Evolutionary conservation across 495 filamentous ascomycete genomes (phyloP).

Genomic region (Penicillium cinerascens): DNA sequence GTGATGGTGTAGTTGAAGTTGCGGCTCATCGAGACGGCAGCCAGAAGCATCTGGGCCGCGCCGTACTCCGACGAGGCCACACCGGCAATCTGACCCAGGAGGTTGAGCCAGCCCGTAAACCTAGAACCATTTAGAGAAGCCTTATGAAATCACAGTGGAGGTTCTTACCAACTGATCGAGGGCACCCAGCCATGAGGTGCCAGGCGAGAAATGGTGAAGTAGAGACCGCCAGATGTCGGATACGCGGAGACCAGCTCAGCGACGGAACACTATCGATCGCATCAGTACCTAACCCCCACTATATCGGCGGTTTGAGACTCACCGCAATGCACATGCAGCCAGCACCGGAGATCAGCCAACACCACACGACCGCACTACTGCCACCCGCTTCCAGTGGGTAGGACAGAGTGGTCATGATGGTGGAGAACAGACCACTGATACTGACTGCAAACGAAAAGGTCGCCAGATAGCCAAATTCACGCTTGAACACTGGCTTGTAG

Average conservation of each 20-base stretch:
- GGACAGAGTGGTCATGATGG: constrained; percentile 57
- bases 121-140: not conserved
- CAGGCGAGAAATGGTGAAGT: constrained; percentile 44
- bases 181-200: constrained; percentile 39
- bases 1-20: constrained; percentile 54
- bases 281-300: too few species aligned
- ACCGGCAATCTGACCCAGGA: constrained; percentile 63
- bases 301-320: constrained; percentile 7
- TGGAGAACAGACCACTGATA: constrained; percentile 58
- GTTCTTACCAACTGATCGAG: constrained; percentile 33
- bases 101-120: constrained; percentile 62
- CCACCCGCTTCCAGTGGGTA: constrained; percentile 60
- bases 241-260: constrained; percentile 53
- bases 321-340: constrained; percentile 62
- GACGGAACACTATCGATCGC: constrained; percentile 36
- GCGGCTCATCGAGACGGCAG: constrained; percentile 59
- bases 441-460: constrained; percentile 63
- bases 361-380: constrained; percentile 59
- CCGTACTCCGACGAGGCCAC: constrained; percentile 66
- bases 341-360: constrained; percentile 59
- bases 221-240: constrained; percentile 48
- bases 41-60: constrained; percentile 63
- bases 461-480: constrained; percentile 60
- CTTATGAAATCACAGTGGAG: not conserved
- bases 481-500: constrained; percentile 52